Conservation (phyloP, 1,139 yeast genomes). For the Magnusiomyces clavatus region DNA sequence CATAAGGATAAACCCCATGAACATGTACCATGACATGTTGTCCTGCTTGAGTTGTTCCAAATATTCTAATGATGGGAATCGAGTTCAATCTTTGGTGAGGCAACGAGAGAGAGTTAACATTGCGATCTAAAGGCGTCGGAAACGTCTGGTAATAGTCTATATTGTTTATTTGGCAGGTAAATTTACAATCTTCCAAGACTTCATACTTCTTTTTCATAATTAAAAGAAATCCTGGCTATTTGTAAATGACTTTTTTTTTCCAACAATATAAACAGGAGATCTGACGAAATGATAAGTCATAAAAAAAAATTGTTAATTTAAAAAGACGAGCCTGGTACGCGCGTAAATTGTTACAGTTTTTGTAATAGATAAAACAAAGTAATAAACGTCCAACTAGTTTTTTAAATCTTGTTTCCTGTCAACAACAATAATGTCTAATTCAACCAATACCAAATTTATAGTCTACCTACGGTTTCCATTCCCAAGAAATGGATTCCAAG, state of each 20-base stretch:
- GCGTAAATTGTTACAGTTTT: no score
- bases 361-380: neutral
- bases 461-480: constrained; percentile 35
- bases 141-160: constrained; percentile 53
- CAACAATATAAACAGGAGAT: neutral
- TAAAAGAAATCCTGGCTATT: neutral
- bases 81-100: constrained; percentile 25
- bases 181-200: neutral
- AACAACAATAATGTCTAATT: neutral
- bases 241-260: neutral
- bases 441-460: constrained; percentile 16
- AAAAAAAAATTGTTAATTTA: no score
- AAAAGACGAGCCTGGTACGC: no score
- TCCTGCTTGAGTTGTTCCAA: constrained; percentile 56
- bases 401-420: neutral
- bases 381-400: neutral
- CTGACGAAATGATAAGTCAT: no score
- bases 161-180: constrained; percentile 32
- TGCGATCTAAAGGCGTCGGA: constrained; percentile 40
- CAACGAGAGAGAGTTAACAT: constrained; percentile 20
- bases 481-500: constrained; percentile 35
- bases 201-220: neutral
- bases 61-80: constrained; percentile 72
- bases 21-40: constrained; percentile 58
- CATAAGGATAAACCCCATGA: constrained; percentile 79